Conservation (phyloP, 306 rosid species). For the Rosa chinensis region DNA sequence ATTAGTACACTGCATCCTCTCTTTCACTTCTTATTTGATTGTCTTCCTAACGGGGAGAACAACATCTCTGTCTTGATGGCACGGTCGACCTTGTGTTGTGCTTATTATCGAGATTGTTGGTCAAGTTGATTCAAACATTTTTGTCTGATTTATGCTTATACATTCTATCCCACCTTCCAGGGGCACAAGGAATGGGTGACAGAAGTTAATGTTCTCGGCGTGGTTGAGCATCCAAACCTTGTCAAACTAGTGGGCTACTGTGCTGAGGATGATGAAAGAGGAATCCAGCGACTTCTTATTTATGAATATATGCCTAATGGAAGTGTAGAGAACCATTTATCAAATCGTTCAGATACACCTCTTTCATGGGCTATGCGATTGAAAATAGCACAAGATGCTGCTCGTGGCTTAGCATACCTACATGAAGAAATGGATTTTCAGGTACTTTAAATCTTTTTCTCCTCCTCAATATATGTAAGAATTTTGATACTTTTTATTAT, state of each 20-base stretch:
- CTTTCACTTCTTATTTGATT: background rate
- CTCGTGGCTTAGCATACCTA: slow-evolving; percentile 83
- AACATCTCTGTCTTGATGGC: background rate
- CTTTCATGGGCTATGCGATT: slow-evolving; percentile 81
- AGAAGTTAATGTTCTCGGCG: slow-evolving; percentile 95
- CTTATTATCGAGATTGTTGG: background rate
- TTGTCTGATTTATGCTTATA: background rate
- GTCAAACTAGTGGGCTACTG: slow-evolving; percentile 95
- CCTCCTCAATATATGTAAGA: background rate
- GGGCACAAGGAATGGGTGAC: slow-evolving; percentile 99
- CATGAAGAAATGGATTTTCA: slow-evolving; percentile 94
- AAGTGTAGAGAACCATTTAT: slow-evolving; percentile 81
- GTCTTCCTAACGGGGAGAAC: background rate
- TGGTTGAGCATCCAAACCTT: slow-evolving; percentile 94
- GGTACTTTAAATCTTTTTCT: slow-evolving; percentile 42
- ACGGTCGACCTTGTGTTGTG: background rate
- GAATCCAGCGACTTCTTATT: slow-evolving; percentile 87
- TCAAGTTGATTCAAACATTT: background rate
- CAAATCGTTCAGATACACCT: slow-evolving; percentile 56
- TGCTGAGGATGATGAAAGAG: slow-evolving; percentile 98
- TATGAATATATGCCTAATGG: slow-evolving; percentile 86
- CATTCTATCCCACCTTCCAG: slow-evolving; percentile 34
- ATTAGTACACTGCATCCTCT: background rate
- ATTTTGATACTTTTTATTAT: background rate
- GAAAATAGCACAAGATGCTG: slow-evolving; percentile 87